Conservation (phyloP, 2,329 filamentous ascomycete genomes). For the Clarireedia sp. region DNA sequence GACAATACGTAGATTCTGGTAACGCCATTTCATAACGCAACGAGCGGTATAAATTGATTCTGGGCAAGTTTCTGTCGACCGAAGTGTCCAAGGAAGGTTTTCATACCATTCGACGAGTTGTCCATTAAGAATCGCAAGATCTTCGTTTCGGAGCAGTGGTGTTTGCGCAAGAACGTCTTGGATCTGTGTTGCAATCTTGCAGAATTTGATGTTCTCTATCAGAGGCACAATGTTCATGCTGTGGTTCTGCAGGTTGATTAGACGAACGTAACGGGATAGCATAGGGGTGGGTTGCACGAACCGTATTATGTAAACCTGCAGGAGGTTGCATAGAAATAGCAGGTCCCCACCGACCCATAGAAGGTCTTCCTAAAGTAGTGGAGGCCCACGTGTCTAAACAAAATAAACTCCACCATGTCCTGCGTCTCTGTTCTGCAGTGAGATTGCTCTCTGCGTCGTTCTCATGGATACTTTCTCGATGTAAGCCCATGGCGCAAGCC, state of each 20-base stretch:
- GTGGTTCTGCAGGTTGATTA: constrained; percentile 31
- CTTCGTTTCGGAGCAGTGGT: constrained; percentile 57
- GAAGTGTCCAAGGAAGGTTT: constrained; percentile 57
- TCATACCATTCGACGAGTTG: constrained; percentile 68
- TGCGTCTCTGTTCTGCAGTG: constrained; percentile 52
- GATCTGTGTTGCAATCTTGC: constrained; percentile 69
- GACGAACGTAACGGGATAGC: not conserved
- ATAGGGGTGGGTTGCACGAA: constrained; percentile 13
- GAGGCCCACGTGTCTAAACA: constrained; percentile 68
- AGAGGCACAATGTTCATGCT: constrained; percentile 61
- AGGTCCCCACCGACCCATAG: constrained; percentile 57
- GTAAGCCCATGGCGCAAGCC: constrained; percentile 65
- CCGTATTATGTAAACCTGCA: constrained; percentile 32
- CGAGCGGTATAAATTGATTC: constrained; percentile 63
- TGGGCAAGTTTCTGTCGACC: constrained; percentile 58
- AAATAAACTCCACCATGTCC: constrained; percentile 70
- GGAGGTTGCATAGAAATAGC: constrained; percentile 60
- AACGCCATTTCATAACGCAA: constrained; percentile 75
- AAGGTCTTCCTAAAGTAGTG: constrained; percentile 62
- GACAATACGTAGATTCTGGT: constrained; percentile 69
- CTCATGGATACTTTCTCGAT: constrained; percentile 48
- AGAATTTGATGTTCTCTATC: constrained; percentile 71
- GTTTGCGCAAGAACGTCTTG: constrained; percentile 67
- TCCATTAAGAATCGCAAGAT: constrained; percentile 57
- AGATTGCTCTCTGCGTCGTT: constrained; percentile 20